Conservation (phyloP, 441 rosid species). For the Adansonia rubrostipa region DNA sequence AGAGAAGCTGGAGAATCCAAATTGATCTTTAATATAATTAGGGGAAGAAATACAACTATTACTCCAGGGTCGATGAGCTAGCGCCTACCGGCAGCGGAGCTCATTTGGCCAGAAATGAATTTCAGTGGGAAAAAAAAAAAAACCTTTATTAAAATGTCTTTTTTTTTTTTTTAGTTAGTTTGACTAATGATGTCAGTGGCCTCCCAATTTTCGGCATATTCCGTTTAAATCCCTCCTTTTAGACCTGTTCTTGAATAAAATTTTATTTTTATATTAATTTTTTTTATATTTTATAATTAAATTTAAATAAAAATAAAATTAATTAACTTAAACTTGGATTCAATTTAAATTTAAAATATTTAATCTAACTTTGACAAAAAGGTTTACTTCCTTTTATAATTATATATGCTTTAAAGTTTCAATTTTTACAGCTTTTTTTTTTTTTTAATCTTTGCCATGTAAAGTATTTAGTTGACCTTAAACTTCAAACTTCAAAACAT, state of each 20-base stretch:
- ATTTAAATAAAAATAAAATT: no score
- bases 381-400: neutral
- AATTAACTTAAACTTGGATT: no score
- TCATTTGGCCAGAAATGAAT: constrained; percentile 24
- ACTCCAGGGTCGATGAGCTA: constrained; percentile 46
- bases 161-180: no score
- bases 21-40: neutral
- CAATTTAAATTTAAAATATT: no score
- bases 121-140: neutral
- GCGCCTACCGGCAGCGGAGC: constrained; percentile 34
- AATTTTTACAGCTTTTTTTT: no score
- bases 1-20: constrained; percentile 9
- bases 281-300: no score
- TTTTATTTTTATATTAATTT: no score
- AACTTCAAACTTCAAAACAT: no score
- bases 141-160: neutral
- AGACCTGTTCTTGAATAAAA: neutral
- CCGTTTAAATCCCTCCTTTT: neutral
- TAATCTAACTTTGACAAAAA: no score
- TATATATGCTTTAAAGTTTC: no score
- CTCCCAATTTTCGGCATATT: neutral
- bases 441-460: no score
- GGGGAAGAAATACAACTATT: constrained; percentile 31
- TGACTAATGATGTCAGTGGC: neutral
- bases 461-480: no score